phyloP scores from a whole-genome alignment of 1,284 basidiomycete species.

The Ceratobasidium sp. region DNA sequence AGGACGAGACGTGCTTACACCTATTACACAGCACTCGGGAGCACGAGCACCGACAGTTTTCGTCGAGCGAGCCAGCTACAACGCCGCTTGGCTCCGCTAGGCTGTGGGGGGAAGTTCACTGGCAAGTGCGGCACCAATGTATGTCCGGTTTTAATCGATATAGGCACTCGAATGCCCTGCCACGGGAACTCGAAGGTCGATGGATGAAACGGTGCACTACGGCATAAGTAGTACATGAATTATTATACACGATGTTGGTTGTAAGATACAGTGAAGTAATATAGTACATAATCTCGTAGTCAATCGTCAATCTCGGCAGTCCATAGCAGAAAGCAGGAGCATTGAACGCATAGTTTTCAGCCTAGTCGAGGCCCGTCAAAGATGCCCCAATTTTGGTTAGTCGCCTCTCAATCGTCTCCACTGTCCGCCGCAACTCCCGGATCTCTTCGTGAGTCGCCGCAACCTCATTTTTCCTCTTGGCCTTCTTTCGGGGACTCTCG shows the following conservation, averaged over 20 bases:
- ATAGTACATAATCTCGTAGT: background rate
- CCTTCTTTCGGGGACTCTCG: constrained; percentile 20
- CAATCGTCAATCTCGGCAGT: too few species aligned
- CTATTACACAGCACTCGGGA: too few species aligned
- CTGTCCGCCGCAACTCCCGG: constrained; percentile 62
- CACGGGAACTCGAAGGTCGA: too few species aligned
- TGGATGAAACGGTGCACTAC: background rate
- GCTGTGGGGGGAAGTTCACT: too few species aligned
- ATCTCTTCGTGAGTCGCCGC: constrained; percentile 66
- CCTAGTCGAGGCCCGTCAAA: constrained; percentile 25
- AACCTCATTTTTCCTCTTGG: constrained; percentile 48
- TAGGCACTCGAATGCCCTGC: too few species aligned
- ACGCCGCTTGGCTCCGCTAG: too few species aligned
- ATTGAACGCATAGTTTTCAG: background rate
- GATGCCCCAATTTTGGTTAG: constrained; percentile 63
- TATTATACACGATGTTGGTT: constrained; percentile 28
- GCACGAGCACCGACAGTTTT: too few species aligned
- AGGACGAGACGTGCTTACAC: too few species aligned
- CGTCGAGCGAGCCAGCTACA: too few species aligned
- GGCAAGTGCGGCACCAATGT: too few species aligned
- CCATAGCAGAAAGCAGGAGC: background rate
- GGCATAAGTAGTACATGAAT: constrained; percentile 1
- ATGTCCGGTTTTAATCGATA: too few species aligned
- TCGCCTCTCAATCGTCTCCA: constrained; percentile 71
- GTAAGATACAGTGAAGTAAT: constrained; percentile 20